Evolutionary conservation across 2,329 filamentous ascomycete species (phyloP).

Genomic region (Xylariomycetidae sp.): DNA sequence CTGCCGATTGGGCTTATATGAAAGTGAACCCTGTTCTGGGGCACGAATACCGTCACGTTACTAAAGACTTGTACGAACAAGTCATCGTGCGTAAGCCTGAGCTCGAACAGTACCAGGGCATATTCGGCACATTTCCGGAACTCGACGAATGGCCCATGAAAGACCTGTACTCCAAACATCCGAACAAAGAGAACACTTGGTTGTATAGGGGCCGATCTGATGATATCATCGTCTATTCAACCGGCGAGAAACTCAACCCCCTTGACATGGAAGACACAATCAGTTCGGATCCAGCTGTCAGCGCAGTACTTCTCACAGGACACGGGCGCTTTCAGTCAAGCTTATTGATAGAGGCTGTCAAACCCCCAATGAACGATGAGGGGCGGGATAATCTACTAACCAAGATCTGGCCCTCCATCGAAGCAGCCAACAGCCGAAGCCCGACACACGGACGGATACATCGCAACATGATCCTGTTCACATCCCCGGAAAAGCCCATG

Average conservation of each 20-base stretch:
- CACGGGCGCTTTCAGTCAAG: slow-evolving; percentile 17
- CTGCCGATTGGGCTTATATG: slow-evolving; percentile 28
- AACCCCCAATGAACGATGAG: slow-evolving; percentile 7
- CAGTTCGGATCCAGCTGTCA: background rate
- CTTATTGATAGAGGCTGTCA: slow-evolving; percentile 12
- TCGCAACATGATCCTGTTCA: slow-evolving; percentile 18
- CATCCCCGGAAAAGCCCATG: slow-evolving; percentile 20
- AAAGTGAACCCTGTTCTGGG: slow-evolving; percentile 20
- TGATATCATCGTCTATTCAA: slow-evolving; percentile 31
- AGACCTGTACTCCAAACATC: slow-evolving; percentile 35
- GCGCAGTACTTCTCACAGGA: slow-evolving; percentile 6
- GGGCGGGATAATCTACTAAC: too few relatives aligned
- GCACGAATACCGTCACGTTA: slow-evolving; percentile 14
- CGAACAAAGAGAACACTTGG: slow-evolving; percentile 27
- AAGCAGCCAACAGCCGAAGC: slow-evolving; percentile 16
- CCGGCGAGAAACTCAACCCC: slow-evolving; percentile 39
- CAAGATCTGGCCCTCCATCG: slow-evolving; percentile 17
- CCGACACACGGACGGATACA: slow-evolving; percentile 17
- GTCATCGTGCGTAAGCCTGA: slow-evolving; percentile 24
- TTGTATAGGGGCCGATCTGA: slow-evolving; percentile 26
- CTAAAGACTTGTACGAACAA: slow-evolving; percentile 28
- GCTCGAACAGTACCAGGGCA: slow-evolving; percentile 22
- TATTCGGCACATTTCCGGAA: slow-evolving; percentile 38
- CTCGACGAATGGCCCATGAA: slow-evolving; percentile 32
- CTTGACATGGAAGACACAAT: slow-evolving; percentile 26